Percentiles rank a stretch among this genome's conserved stretches.
Conservation (phyloP, 805 yeast species). For the Yamadazyma scolyti region DNA sequence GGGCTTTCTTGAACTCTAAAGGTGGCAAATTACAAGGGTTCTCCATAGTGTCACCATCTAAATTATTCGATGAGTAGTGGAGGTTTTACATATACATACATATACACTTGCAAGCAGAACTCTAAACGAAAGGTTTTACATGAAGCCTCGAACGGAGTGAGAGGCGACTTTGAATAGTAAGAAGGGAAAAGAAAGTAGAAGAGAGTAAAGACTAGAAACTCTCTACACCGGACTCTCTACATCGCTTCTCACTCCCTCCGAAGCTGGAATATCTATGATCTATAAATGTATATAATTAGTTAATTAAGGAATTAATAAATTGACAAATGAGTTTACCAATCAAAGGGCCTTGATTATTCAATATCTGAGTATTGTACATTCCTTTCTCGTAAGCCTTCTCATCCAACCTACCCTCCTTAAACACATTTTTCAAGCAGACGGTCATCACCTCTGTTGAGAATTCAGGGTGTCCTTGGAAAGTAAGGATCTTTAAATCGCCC, state of each 20-base stretch:
- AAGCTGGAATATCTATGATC: no score
- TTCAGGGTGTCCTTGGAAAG: slow-evolving; percentile 93
- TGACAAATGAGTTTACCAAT: slow-evolving; percentile 33
- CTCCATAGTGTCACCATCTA: slow-evolving; percentile 31
- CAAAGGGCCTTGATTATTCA: slow-evolving; percentile 38
- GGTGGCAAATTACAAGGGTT: slow-evolving; percentile 38
- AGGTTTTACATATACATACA: no score
- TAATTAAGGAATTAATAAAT: slow-evolving; percentile 19
- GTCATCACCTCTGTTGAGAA: slow-evolving; percentile 41
- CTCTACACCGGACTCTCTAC: no score
- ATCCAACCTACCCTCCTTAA: slow-evolving; percentile 17
- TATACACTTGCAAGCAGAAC: no score
- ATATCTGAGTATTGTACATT: slow-evolving; percentile 23
- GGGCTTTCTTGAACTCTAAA: slow-evolving; percentile 5
- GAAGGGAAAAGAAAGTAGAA: no score
- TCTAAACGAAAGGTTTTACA: no score
- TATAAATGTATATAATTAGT: slow-evolving; percentile 1
- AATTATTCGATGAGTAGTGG: slow-evolving; percentile 16
- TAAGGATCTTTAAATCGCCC: slow-evolving; percentile 47
- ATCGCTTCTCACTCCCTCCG: no score
- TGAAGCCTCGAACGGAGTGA: no score
- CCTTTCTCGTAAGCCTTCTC: slow-evolving; percentile 23
- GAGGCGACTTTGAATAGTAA: no score
- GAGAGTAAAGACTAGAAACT: no score
- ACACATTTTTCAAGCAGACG: slow-evolving; percentile 19